A percentile compares a stretch with the other conserved stretches of the same genome.
Conservation (phyloP, 2,329 filamentous ascomycete genomes). For the Fusarium irregulare region DNA sequence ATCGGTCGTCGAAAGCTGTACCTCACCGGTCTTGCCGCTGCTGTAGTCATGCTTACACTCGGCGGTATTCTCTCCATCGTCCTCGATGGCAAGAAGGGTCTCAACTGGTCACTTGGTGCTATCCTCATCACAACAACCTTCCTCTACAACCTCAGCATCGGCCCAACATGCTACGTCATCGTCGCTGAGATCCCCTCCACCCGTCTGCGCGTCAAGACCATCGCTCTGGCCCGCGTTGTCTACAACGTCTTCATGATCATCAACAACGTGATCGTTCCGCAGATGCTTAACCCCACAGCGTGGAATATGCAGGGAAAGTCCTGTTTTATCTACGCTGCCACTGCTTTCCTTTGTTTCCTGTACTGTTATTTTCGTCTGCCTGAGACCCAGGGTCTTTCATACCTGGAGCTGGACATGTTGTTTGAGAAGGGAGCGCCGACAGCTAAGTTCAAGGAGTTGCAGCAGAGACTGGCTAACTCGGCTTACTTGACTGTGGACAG, state of each 20-base stretch:
- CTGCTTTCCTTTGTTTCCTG: conserved; percentile 30
- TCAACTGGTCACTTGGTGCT: conserved; percentile 51
- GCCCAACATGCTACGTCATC: conserved; percentile 50
- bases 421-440: conserved; percentile 44
- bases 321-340: conserved; percentile 37
- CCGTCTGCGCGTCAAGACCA: conserved; percentile 54
- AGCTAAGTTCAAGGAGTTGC: conserved; percentile 47
- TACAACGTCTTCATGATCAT: conserved; percentile 40
- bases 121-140: conserved; percentile 56
- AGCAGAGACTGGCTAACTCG: conserved; percentile 30
- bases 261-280: conserved; percentile 42
- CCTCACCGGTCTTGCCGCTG: conserved; percentile 49
- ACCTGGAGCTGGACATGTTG: conserved; percentile 45
- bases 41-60: conserved; percentile 50
- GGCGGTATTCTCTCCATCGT: conserved; percentile 54
- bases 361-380: conserved; percentile 46
- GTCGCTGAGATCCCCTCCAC: conserved; percentile 54
- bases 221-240: conserved; percentile 51
- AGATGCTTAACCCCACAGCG: conserved; percentile 43
- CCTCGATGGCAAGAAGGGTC: conserved; percentile 39
- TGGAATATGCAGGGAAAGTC: conserved; percentile 45
- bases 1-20: conserved; percentile 56
- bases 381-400: conserved; percentile 42
- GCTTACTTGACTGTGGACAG: conserved; percentile 31
- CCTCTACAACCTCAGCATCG: conserved; percentile 47